Evolutionary conservation across 768 basidiomycete species (phyloP).

Genomic region (Lyophyllum atratum): DNA sequence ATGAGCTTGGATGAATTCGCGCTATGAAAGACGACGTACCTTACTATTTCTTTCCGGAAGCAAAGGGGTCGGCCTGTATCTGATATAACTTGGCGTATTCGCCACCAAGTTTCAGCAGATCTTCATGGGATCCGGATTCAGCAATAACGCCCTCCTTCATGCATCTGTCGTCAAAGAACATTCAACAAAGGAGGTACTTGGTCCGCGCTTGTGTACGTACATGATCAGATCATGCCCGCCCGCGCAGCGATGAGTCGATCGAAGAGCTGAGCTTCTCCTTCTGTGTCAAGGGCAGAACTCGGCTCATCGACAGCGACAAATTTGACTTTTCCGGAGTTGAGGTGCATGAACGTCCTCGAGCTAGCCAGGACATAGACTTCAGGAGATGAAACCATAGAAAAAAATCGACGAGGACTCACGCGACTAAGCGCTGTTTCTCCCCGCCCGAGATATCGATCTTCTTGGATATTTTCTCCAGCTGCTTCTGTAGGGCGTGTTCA

Average conservation of each 20-base stretch:
- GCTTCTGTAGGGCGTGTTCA: slow-evolving; percentile 18
- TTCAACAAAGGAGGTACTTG: too few species aligned
- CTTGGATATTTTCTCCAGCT: slow-evolving; percentile 18
- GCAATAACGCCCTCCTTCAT: slow-evolving; percentile 38
- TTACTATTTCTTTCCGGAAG: neutral
- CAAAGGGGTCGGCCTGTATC: slow-evolving; percentile 36
- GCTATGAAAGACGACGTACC: too few species aligned
- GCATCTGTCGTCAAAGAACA: slow-evolving; percentile 21
- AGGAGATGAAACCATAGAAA: neutral
- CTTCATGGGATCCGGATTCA: slow-evolving; percentile 33
- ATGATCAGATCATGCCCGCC: slow-evolving; percentile 37
- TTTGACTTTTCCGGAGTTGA: slow-evolving; percentile 27
- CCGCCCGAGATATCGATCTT: slow-evolving; percentile 24
- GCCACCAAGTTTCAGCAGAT: slow-evolving; percentile 31
- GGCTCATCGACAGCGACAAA: slow-evolving; percentile 41
- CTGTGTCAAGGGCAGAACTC: slow-evolving; percentile 44
- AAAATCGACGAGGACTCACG: slow-evolving; percentile 16
- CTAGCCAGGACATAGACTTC: slow-evolving; percentile 10
- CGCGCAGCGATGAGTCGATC: slow-evolving; percentile 29
- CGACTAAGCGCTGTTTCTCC: slow-evolving; percentile 28
- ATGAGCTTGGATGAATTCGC: too few species aligned
- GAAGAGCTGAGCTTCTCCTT: slow-evolving; percentile 40
- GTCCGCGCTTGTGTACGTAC: slow-evolving; percentile 24
- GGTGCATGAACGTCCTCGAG: slow-evolving; percentile 32
- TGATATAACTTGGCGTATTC: slow-evolving; percentile 36